Percentiles rank a stretch among this genome's conserved stretches.
Conservation (phyloP, 2,329 filamentous ascomycete species). For the Mollisiaceae sp. region DNA sequence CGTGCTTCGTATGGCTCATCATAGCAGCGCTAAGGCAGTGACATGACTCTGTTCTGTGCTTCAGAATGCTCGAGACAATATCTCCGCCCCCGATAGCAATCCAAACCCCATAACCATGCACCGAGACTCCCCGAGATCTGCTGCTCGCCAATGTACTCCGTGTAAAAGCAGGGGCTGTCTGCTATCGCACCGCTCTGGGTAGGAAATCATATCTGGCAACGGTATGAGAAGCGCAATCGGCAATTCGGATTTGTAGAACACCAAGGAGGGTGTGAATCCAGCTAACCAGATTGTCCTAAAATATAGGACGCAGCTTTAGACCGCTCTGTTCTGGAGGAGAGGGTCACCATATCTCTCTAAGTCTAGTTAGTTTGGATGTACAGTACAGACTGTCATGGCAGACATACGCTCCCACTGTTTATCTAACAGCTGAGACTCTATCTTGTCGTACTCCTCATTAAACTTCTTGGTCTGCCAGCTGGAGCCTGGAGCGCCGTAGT, state of each 20-base stretch:
- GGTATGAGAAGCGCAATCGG: not conserved
- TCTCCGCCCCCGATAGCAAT: not conserved
- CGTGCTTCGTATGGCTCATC: not conserved
- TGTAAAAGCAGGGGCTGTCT: not conserved
- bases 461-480: slow-evolving; percentile 62
- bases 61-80: not conserved
- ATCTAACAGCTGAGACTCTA: slow-evolving; percentile 55
- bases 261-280: not conserved
- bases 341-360: slow-evolving; percentile 52
- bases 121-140: slow-evolving; percentile 6
- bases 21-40: not conserved
- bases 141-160: not conserved
- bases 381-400: not conserved
- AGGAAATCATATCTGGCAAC: not conserved
- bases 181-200: not conserved
- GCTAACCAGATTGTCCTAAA: too few species aligned
- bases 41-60: not conserved
- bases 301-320: not conserved
- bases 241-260: not conserved
- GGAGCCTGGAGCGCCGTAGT: slow-evolving; percentile 50
- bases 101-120: slow-evolving; percentile 16
- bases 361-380: not conserved
- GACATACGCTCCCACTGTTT: slow-evolving; percentile 53
- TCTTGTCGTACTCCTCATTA: slow-evolving; percentile 57
- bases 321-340: slow-evolving; percentile 34